A percentile compares a stretch with the other conserved stretches of the same genome.
Evolutionary conservation across 805 yeast genomes (phyloP).

Genomic region (baker's yeast (Saccharomyces cerevisiae)): DNA sequence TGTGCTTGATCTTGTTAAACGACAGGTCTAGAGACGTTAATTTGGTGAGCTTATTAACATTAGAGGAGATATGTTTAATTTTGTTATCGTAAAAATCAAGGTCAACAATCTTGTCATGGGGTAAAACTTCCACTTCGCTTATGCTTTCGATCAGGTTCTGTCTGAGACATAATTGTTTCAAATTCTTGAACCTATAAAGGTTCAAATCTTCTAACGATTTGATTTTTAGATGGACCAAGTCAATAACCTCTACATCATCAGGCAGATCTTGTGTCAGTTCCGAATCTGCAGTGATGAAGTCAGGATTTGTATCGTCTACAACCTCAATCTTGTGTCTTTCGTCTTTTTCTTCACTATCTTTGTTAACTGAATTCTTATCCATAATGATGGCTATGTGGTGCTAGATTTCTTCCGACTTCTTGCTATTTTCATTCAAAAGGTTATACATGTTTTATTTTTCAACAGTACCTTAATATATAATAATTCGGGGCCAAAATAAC

Average conservation of each 20-base stretch:
- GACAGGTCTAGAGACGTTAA: constrained; percentile 68
- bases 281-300: constrained; percentile 57
- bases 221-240: constrained; percentile 64
- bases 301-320: constrained; percentile 34
- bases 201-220: constrained; percentile 52
- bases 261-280: constrained; percentile 53
- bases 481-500: neutral
- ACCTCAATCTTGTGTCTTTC: constrained; percentile 6
- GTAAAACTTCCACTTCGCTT: constrained; percentile 55
- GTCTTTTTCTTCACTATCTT: neutral
- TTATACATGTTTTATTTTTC: neutral
- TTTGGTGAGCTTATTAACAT: constrained; percentile 49
- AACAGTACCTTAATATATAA: neutral
- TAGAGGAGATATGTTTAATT: constrained; percentile 74
- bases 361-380: neutral
- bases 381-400: neutral
- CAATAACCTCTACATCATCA: constrained; percentile 51
- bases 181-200: constrained; percentile 45
- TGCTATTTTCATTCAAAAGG: neutral
- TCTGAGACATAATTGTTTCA: constrained; percentile 63
- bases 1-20: constrained; percentile 80
- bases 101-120: constrained; percentile 53
- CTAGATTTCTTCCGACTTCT: neutral
- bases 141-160: constrained; percentile 77
- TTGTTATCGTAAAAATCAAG: constrained; percentile 89